phyloP scores from a whole-genome alignment of 2,329 filamentous ascomycete genomes.

The Lasiodiplodia sp. region DNA sequence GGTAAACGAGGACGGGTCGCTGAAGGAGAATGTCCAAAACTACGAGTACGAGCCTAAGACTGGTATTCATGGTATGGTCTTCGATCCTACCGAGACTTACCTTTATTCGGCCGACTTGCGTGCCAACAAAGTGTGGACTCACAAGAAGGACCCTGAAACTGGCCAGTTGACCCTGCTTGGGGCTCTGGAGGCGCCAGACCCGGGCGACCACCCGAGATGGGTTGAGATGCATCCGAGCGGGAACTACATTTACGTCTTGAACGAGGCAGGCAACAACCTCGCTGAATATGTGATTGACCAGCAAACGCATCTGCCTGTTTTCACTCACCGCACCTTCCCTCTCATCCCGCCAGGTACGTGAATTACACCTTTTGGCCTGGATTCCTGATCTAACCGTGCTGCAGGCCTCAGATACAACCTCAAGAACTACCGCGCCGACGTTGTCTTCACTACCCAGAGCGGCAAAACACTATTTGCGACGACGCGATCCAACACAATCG shows the following conservation, averaged over 20 bases:
- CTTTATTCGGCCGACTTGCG: conserved; percentile 81
- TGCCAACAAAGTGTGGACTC: conserved; percentile 84
- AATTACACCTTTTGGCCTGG: conserved; percentile 1
- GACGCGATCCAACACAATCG: conserved; percentile 77
- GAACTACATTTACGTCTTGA: conserved; percentile 82
- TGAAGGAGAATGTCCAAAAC: conserved; percentile 73
- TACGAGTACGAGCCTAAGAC: conserved; percentile 74
- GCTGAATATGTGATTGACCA: conserved; percentile 83
- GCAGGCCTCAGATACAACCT: conserved; percentile 45
- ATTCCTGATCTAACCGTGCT: conserved; percentile 14
- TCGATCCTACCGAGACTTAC: conserved; percentile 75
- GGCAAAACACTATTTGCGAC: conserved; percentile 83
- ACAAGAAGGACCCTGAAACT: conserved; percentile 70
- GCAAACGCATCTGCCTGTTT: conserved; percentile 75
- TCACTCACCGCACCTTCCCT: conserved; percentile 78
- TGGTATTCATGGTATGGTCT: conserved; percentile 84
- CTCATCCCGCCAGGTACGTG: conserved; percentile 78
- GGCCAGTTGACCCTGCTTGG: conserved; percentile 74
- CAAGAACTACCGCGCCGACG: conserved; percentile 82
- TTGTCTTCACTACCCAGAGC: conserved; percentile 75
- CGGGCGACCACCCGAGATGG: conserved; percentile 84
- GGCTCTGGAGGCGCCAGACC: conserved; percentile 72
- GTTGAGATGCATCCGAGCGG: conserved; percentile 82
- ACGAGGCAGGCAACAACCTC: conserved; percentile 87
- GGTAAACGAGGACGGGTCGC: conserved; percentile 63